Base-by-base conservation (phyloP, 2,329 filamentous ascomycete species). In the Plenodomus lindquistii region DNA sequence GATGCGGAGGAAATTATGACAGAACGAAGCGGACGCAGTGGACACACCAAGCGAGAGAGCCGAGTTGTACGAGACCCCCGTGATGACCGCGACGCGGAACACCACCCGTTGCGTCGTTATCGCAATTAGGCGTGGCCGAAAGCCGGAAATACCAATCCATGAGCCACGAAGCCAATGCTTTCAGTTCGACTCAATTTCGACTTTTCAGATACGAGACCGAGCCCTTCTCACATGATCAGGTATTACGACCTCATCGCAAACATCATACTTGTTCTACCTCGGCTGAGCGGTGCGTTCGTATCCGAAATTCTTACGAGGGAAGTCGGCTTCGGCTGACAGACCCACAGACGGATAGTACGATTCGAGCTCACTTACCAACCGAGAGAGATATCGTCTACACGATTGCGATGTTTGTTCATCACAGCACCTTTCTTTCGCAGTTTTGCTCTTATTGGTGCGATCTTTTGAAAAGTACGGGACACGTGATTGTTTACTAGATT, bases 401-500 rank as follows among this genome's bases (percentile, higher is more conserved):
- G 11, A 4, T 31, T 15, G 27, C 27, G 15, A 31, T 31, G 27
- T 31, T 31, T 31, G 27, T 31, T 15, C 6, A 7, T 31, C 15
- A 31, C 11, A 4, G 3, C 35, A 18, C 7, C 35, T 18, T 37
- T 18, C 13, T 4, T 37, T 13, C 8, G 43, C 50, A 42, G 50
- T 57, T 55, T 37, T 37, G 52, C 58, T 56, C 48, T 55, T 63
- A 50, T 65, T 62, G 55, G 56, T 57, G 57, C 55, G 59, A 60
- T 63, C 48, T 48, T 49, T 48, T 59, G 59, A 57, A 62, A 60
- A 62, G 60, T 67, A 65, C 65, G 62, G 65, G 65, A 57, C 66
- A 71, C 67, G 53, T 60, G 60, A 53, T 59, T 69, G 59, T 62
- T 71, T 70, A 63, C 57, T 70, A 71, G 67, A 71, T 52, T 59